phyloP scores from a whole-genome alignment of 345 rosid genomes.

The Cardiospermum halicacabum region DNA sequence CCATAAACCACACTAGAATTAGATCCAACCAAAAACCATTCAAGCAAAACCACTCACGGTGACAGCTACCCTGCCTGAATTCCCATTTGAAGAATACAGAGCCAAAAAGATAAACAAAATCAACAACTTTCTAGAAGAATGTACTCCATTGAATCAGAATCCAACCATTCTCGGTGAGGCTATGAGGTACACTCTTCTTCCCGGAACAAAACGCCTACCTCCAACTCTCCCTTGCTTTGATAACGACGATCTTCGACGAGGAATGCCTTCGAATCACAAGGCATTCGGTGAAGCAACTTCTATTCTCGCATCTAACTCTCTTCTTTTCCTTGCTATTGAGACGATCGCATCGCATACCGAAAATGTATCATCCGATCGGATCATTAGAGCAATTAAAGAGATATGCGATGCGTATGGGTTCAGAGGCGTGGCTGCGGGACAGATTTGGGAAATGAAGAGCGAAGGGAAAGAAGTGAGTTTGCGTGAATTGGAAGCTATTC shows the following conservation, averaged over 20 bases:
- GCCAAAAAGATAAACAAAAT: conserved; percentile 24
- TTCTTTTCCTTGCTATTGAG: conserved; percentile 47
- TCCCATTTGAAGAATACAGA: conserved; percentile 30
- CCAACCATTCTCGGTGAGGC: conserved; percentile 50
- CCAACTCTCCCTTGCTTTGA: conserved; percentile 68
- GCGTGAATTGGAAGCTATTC: conserved; percentile 30
- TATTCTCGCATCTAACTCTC: conserved; percentile 50
- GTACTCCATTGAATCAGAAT: conserved; percentile 42
- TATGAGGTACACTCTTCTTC: conserved; percentile 60
- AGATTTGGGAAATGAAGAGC: conserved; percentile 39
- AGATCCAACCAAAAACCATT: too few relatives aligned
- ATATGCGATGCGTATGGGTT: conserved; percentile 39
- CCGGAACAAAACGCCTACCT: conserved; percentile 54
- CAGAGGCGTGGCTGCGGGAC: conserved; percentile 49
- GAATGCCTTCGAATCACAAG: conserved; percentile 54
- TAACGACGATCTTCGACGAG: conserved; percentile 52
- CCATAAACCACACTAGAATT: too few relatives aligned
- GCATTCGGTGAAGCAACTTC: conserved; percentile 49
- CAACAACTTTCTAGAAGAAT: conserved; percentile 46
- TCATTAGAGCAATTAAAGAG: conserved; percentile 39
- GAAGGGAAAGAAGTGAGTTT: conserved; percentile 34
- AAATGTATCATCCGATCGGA: conserved; percentile 24
- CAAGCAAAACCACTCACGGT: too few relatives aligned
- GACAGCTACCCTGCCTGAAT: conserved; percentile 7
- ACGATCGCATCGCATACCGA: conserved; percentile 30